phyloP scores from a whole-genome alignment of 1,139 yeast genomes.

The Protomyces arabidopsidicola region DNA sequence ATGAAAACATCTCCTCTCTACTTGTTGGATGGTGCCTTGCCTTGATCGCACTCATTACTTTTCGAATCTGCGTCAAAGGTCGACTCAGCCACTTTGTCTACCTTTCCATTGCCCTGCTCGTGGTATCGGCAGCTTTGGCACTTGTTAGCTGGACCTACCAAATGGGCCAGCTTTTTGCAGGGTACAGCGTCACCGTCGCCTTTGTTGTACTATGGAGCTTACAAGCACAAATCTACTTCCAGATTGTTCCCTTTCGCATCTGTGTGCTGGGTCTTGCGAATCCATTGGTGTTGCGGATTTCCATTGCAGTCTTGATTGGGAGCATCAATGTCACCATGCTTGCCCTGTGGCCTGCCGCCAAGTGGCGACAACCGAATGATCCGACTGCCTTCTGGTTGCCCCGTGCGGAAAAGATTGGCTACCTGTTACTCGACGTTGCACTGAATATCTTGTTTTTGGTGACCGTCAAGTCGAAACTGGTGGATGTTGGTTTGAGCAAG shows the following conservation, averaged over 20 bases:
- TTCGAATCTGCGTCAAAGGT: background rate
- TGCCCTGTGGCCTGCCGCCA: constrained; percentile 1
- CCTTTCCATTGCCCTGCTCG: constrained; percentile 1
- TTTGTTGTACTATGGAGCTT: constrained; percentile 10
- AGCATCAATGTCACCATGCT: constrained; percentile 4
- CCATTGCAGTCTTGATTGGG: background rate
- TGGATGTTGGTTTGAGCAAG: constrained; percentile 5
- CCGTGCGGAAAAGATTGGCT: constrained; percentile 9
- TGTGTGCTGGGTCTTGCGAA: constrained; percentile 1
- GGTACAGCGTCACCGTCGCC: background rate
- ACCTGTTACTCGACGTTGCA: background rate
- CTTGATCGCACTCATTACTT: background rate
- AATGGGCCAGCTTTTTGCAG: background rate
- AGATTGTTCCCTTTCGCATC: constrained; percentile 8
- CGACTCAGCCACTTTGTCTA: constrained; percentile 1
- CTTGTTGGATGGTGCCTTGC: constrained; percentile 17
- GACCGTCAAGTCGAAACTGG: constrained; percentile 1
- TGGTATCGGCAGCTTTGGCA: constrained; percentile 6
- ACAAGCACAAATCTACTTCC: constrained; percentile 14
- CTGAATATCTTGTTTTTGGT: background rate
- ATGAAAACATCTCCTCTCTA: constrained; percentile 4
- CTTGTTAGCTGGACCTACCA: constrained; percentile 4
- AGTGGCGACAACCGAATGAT: background rate
- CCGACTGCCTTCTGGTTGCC: constrained; percentile 4
- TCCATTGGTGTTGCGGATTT: background rate